A percentile compares a stretch with the other conserved stretches of the same genome.
Evolutionary conservation across 2,329 filamentous ascomycete species (phyloP).

Genomic region (Pseudogymnoascus sp.): DNA sequence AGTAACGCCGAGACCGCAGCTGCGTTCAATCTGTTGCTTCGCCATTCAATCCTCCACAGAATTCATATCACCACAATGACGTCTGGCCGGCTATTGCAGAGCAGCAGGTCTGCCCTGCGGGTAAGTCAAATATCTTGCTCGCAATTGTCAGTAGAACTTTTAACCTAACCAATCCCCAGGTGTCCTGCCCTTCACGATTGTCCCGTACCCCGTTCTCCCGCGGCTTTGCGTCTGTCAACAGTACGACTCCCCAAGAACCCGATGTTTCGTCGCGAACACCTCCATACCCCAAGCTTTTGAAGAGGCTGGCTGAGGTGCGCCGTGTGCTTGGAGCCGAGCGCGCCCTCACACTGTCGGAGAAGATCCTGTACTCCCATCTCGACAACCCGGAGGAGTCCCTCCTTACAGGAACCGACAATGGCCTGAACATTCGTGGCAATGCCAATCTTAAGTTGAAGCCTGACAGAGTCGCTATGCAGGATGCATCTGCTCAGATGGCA

Average conservation of each 20-base stretch:
- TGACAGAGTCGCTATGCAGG: conserved; percentile 97
- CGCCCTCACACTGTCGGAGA: conserved; percentile 81
- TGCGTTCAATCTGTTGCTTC: conserved; percentile 1
- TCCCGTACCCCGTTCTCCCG: conserved; percentile 19
- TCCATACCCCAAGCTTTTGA: conserved; percentile 75
- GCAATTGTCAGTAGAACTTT: conserved; percentile 17
- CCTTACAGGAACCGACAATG: conserved; percentile 74
- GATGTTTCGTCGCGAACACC: conserved; percentile 40
- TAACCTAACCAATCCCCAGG: conserved; percentile 13
- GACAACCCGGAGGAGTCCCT: conserved; percentile 85
- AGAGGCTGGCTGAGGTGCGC: conserved; percentile 67
- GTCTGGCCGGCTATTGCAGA: conserved; percentile 24
- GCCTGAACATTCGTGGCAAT: conserved; percentile 72
- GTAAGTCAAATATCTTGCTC: conserved; percentile 15
- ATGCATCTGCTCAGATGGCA: conserved; percentile 97
- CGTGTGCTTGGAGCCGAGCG: conserved; percentile 59
- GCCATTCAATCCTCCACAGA: neutral
- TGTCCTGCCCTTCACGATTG: conserved; percentile 15
- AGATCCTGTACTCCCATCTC: conserved; percentile 95
- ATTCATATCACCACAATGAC: conserved; percentile 21
- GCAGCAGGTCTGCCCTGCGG: conserved; percentile 27
- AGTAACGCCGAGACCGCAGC: conserved; percentile 9
- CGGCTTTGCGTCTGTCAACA: conserved; percentile 25
- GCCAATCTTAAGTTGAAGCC: conserved; percentile 96
- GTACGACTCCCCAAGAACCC: conserved; percentile 20